phyloP scores from a whole-genome alignment of 1,139 yeast genomes.

The Scheffersomyces segobiensis region DNA sequence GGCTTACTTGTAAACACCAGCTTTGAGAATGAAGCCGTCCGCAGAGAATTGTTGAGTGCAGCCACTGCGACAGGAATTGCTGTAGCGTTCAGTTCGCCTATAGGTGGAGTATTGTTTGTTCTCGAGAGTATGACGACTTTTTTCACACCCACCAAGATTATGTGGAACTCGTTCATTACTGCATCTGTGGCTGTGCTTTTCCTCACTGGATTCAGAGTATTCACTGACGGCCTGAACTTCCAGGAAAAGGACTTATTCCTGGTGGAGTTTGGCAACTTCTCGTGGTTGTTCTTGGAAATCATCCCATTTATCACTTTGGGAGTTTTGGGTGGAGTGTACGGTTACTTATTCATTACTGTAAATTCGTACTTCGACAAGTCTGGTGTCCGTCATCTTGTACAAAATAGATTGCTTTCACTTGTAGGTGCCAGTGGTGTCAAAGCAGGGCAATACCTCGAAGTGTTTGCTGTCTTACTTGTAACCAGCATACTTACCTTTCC shows the following conservation, averaged over 20 bases:
- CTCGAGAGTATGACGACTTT: conserved; percentile 71
- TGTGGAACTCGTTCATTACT: conserved; percentile 83
- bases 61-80: conserved; percentile 94
- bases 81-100: conserved; percentile 91
- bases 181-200: conserved; percentile 74
- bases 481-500: conserved; percentile 62
- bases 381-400: conserved; percentile 17
- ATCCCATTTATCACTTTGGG: conserved; percentile 72
- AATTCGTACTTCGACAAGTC: conserved; percentile 36
- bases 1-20: conserved; percentile 37
- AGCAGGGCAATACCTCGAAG: conserved; percentile 41
- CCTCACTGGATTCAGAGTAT: conserved; percentile 55
- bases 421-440: not conserved
- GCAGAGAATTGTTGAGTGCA: conserved; percentile 71
- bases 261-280: conserved; percentile 65
- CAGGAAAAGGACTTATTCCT: conserved; percentile 60
- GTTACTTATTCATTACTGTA: conserved; percentile 51
- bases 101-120: conserved; percentile 89
- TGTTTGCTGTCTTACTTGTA: conserved; percentile 44
- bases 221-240: conserved; percentile 55
- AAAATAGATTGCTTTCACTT: conserved; percentile 20
- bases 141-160: conserved; percentile 59
- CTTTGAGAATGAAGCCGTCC: conserved; percentile 50
- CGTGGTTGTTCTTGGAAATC: conserved; percentile 72
- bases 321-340: conserved; percentile 65